Evolutionary conservation across 2,329 filamentous ascomycete genomes (phyloP).

Genomic region (Xylaria polymorpha): DNA sequence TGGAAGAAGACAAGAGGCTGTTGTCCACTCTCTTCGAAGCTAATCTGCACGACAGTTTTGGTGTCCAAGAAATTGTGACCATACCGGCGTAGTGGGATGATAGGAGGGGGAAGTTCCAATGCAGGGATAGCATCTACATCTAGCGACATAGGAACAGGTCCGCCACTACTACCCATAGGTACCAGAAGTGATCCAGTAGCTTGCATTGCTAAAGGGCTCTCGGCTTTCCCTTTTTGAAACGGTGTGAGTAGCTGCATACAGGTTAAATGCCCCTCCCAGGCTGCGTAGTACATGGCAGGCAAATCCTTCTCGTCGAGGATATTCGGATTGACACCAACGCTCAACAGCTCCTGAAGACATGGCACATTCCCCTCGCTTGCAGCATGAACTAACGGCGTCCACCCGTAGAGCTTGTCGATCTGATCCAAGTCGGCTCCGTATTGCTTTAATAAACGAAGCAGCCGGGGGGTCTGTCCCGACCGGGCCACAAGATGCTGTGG

Average conservation of each 20-base stretch:
- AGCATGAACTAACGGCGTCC: constrained; percentile 96
- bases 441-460: constrained; percentile 82
- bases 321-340: constrained; percentile 80
- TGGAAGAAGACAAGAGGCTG: constrained; percentile 94
- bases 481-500: constrained; percentile 97
- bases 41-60: constrained; percentile 94
- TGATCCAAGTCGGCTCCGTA: constrained; percentile 93
- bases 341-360: constrained; percentile 83
- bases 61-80: constrained; percentile 99
- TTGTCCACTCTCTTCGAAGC: constrained; percentile 81
- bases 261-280: constrained; percentile 95
- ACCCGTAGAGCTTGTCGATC: constrained; percentile 94
- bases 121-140: constrained; percentile 92
- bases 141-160: constrained; percentile 71
- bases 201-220: constrained; percentile 60
- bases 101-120: constrained; percentile 91
- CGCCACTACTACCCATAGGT: constrained; percentile 60
- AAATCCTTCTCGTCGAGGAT: constrained; percentile 92
- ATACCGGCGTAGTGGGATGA: constrained; percentile 93
- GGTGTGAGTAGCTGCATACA: constrained; percentile 90
- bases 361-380: constrained; percentile 95
- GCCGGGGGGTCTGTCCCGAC: constrained; percentile 82
- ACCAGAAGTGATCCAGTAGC: constrained; percentile 53
- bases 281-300: constrained; percentile 97
- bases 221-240: constrained; percentile 58